phyloP scores from a whole-genome alignment of 495 filamentous ascomycete species.

The Penicillium canescens region DNA sequence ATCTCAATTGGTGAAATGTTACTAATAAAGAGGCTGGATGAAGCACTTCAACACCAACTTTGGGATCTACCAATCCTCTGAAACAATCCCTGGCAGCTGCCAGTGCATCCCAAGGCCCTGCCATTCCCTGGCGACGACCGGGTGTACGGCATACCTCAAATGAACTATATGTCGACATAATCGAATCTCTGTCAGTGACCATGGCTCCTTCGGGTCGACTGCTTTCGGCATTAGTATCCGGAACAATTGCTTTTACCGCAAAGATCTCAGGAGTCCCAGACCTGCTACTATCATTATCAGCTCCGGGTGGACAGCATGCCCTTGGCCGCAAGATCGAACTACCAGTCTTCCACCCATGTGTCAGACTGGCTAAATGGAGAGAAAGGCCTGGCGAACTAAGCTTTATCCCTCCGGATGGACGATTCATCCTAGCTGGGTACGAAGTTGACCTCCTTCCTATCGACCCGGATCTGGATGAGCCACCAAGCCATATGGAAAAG shows the following conservation, averaged over 20 bases:
- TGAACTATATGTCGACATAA: slow-evolving; percentile 94
- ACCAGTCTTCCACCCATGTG: slow-evolving; percentile 97
- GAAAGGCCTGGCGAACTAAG: slow-evolving; percentile 86
- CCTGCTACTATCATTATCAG: slow-evolving; percentile 74
- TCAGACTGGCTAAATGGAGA: slow-evolving; percentile 80
- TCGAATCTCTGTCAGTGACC: slow-evolving; percentile 85
- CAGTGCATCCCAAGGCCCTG: slow-evolving; percentile 44
- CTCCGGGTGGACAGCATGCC: slow-evolving; percentile 72
- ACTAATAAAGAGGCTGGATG: not conserved
- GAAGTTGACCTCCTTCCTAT: slow-evolving; percentile 87
- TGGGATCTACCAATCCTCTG: slow-evolving; percentile 41
- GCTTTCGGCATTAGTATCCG: slow-evolving; percentile 82
- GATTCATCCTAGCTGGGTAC: slow-evolving; percentile 93
- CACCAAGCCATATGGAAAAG: slow-evolving; percentile 56
- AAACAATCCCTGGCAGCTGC: slow-evolving; percentile 47
- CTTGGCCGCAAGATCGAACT: slow-evolving; percentile 74
- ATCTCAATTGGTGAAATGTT: not conserved
- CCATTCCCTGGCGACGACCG: slow-evolving; percentile 84
- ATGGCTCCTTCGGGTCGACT: slow-evolving; percentile 87
- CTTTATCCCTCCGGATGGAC: slow-evolving; percentile 93
- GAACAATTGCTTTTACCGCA: slow-evolving; percentile 91
- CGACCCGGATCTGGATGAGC: slow-evolving; percentile 40
- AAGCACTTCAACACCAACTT: slow-evolving; percentile 45
- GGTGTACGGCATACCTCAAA: slow-evolving; percentile 96
- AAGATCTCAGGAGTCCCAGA: slow-evolving; percentile 96